Percentiles rank a stretch among this genome's conserved stretches.
phyloP scores from a whole-genome alignment of 208 protist species.

The Acanthamoeba quina region DNA sequence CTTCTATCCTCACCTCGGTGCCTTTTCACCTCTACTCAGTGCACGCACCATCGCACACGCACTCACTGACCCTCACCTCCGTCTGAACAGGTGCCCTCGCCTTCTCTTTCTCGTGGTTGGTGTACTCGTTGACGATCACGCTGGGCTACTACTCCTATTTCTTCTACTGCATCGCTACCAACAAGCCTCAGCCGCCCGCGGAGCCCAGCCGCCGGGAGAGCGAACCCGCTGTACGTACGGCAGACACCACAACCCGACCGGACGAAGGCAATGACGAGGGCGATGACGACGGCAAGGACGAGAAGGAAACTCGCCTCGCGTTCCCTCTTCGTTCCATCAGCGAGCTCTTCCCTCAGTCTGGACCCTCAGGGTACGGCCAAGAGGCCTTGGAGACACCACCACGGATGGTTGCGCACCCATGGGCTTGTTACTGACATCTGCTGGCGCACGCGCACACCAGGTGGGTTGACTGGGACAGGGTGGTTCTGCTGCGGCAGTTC shows the following conservation, averaged over 20 bases:
- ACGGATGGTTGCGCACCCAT: no score
- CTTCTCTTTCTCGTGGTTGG: slow-evolving; percentile 41
- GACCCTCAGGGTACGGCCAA: not conserved
- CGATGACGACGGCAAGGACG: not conserved
- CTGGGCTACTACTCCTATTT: slow-evolving; percentile 57
- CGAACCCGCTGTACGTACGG: no score
- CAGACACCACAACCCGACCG: not conserved
- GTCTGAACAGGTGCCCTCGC: not conserved
- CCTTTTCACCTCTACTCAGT: not conserved
- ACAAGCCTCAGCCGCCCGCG: not conserved
- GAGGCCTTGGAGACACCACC: no score
- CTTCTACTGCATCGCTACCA: not conserved
- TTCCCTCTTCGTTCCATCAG: slow-evolving; percentile 27
- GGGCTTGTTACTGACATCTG: no score
- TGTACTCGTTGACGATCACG: slow-evolving; percentile 59
- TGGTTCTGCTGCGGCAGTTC: slow-evolving; percentile 12
- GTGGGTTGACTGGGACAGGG: slow-evolving; percentile 27
- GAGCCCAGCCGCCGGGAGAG: not conserved
- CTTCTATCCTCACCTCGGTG: slow-evolving; percentile 57
- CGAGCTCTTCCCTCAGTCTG: slow-evolving; percentile 43
- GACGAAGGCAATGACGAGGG: not conserved
- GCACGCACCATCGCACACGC: not conserved
- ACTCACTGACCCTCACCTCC: not conserved
- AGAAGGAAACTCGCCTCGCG: not conserved
- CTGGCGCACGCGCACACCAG: not conserved